Percentiles rank a stretch among this genome's conserved stretches.
Conservation (phyloP, 169 alveolate species). For the Eimeria sp. region DNA sequence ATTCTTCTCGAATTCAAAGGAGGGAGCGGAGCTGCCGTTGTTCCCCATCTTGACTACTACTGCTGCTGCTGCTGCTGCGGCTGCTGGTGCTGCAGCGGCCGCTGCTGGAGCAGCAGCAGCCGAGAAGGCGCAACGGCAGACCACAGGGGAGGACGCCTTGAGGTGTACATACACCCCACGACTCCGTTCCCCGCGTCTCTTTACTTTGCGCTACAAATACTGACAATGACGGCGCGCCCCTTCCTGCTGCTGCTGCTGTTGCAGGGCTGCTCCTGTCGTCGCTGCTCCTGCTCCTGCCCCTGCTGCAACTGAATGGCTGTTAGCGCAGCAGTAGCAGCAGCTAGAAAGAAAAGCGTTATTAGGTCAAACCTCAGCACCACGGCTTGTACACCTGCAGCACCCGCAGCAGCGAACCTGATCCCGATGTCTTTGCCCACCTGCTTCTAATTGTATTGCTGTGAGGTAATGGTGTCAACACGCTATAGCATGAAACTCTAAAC, state of each 20-base stretch:
- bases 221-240: background rate
- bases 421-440: too few species aligned
- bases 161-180: background rate
- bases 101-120: too few species aligned
- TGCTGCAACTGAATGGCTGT: background rate
- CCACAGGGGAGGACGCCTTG: background rate
- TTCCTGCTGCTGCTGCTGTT: background rate
- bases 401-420: background rate
- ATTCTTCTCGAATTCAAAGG: background rate
- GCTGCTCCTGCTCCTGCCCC: background rate
- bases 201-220: background rate
- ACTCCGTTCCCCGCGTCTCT: background rate
- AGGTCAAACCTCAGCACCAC: background rate
- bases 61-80: constrained; percentile 58
- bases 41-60: constrained; percentile 7
- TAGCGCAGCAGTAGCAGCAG: constrained; percentile 37
- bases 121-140: background rate
- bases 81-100: constrained; percentile 45
- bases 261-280: background rate
- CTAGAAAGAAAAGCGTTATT: background rate
- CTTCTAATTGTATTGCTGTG: too few species aligned
- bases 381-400: background rate
- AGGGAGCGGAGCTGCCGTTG: constrained; percentile 52
- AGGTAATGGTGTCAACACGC: too few species aligned
- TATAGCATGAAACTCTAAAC: too few species aligned